Percentiles rank a stretch among this genome's conserved stretches.
Evolutionary conservation across 177 flowering plant species (phyloP).

Genomic region (Telopea speciosissima): DNA sequence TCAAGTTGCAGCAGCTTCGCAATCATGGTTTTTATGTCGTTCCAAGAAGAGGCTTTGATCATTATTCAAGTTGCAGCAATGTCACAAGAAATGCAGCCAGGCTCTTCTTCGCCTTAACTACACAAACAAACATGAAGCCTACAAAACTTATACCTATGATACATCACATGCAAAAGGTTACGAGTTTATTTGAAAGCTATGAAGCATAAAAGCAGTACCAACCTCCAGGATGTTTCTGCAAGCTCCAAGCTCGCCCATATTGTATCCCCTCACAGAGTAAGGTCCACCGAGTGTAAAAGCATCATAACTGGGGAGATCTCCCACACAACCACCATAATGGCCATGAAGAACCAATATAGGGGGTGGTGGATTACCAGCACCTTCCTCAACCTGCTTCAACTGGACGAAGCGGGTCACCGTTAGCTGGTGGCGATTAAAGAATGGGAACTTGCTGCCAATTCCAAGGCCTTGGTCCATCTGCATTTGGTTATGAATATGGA

Average conservation of each 20-base stretch:
- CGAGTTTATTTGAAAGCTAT: not conserved
- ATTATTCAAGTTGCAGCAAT: too few relatives aligned
- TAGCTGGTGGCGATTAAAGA: slow-evolving; percentile 95
- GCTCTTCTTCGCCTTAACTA: too few relatives aligned
- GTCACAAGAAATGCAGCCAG: too few relatives aligned
- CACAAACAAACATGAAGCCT: not conserved
- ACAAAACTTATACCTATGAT: too few relatives aligned
- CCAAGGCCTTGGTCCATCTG: slow-evolving; percentile 98
- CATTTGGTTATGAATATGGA: slow-evolving; percentile 6
- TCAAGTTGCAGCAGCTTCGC: too few relatives aligned
- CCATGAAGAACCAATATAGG: slow-evolving; percentile 95
- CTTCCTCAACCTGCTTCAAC: slow-evolving; percentile 83
- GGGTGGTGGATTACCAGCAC: slow-evolving; percentile 85
- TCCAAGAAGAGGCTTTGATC: too few relatives aligned
- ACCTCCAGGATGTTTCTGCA: slow-evolving; percentile 97
- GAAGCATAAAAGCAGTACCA: slow-evolving; percentile 11
- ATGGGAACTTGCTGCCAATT: slow-evolving; percentile 83
- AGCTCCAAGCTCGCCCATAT: slow-evolving; percentile 99
- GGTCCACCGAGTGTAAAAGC: slow-evolving; percentile 98
- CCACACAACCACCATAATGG: slow-evolving; percentile 97
- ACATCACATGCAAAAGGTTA: not conserved
- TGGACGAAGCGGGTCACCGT: slow-evolving; percentile 76
- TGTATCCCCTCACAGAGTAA: slow-evolving; percentile 97
- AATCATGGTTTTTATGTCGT: too few relatives aligned
- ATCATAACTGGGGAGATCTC: slow-evolving; percentile 98